These are phyloP conservation scores for Caloboletus firmus DNA, from an alignment of 1,284 basidiomycete species.

Conservation along the genomic window DNA sequence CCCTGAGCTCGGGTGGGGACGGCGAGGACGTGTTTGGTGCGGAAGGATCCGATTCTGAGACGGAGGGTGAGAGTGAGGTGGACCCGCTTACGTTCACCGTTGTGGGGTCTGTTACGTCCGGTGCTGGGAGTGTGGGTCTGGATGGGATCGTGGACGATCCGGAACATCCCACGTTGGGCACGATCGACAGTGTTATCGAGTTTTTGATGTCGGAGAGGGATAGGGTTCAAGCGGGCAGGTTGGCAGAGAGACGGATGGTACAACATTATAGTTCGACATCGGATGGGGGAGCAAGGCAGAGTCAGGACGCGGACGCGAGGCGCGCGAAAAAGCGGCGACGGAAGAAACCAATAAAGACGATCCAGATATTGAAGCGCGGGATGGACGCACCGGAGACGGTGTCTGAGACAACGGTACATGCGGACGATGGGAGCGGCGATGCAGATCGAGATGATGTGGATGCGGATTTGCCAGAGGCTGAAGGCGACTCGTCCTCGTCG, in stretches of 20 bases:
- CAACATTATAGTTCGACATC: conserved; percentile 39
- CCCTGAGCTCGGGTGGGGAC: not conserved
- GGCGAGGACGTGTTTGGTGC: conserved; percentile 4
- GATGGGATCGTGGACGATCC: conserved; percentile 14
- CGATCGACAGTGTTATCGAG: conserved; percentile 37
- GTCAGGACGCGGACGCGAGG: conserved; percentile 39
- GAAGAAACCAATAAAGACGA: conserved; percentile 39
- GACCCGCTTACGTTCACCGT: conserved; percentile 26
- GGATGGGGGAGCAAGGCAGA: conserved; percentile 37
- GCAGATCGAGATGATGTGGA: conserved; percentile 28
- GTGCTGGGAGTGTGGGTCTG: conserved; percentile 1
- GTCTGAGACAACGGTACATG: conserved; percentile 24
- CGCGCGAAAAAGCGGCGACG: conserved; percentile 48
- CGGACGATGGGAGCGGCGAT: conserved; percentile 28
- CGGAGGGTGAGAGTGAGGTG: conserved; percentile 37
- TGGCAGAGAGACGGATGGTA: conserved; percentile 20
- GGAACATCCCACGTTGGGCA: conserved; percentile 34
- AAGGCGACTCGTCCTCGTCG: conserved; percentile 38
- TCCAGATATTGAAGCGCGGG: conserved; percentile 30
- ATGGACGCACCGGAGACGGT: conserved; percentile 22
- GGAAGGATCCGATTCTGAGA: conserved; percentile 33
- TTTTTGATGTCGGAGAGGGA: conserved; percentile 36
- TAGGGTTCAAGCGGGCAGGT: conserved; percentile 30
- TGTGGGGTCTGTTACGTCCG: conserved; percentile 27
- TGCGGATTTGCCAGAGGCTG: conserved; percentile 12